These are phyloP conservation scores for Lanzia echinophila DNA, from an alignment of 2,329 filamentous ascomycete species.

Conservation along the genomic window DNA sequence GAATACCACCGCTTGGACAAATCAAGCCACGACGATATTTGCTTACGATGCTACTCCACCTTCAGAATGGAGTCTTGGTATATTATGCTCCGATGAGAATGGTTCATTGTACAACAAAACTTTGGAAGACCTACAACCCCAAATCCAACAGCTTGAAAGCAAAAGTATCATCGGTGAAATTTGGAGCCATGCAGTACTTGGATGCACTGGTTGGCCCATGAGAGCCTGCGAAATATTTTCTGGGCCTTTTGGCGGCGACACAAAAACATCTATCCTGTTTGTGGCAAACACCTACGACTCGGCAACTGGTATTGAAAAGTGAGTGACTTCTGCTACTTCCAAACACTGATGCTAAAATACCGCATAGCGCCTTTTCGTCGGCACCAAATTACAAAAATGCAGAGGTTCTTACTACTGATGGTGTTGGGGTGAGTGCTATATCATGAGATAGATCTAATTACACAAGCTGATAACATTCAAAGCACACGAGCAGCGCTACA, in stretches of 20 bases:
- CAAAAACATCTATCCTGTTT: conserved; percentile 31
- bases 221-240: neutral
- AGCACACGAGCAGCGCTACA: conserved; percentile 7
- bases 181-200: neutral
- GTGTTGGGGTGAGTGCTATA: neutral
- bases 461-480: neutral
- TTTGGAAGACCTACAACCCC: neutral
- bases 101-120: neutral
- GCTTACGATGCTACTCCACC: no score
- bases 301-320: conserved; percentile 24
- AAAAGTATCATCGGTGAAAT: neutral
- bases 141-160: neutral
- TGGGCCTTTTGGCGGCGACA: conserved; percentile 29
- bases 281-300: conserved; percentile 32
- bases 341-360: neutral
- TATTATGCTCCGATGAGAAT: neutral
- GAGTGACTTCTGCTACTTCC: neutral
- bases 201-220: neutral
- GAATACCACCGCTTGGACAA: neutral
- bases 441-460: neutral
- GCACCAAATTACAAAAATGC: neutral
- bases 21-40: neutral
- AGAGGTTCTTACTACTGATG: neutral
- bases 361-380: neutral
- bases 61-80: neutral